These are phyloP conservation scores for Bidens hawaiensis DNA, from an alignment of 140 eudicot species.

Conservation along the genomic window DNA sequence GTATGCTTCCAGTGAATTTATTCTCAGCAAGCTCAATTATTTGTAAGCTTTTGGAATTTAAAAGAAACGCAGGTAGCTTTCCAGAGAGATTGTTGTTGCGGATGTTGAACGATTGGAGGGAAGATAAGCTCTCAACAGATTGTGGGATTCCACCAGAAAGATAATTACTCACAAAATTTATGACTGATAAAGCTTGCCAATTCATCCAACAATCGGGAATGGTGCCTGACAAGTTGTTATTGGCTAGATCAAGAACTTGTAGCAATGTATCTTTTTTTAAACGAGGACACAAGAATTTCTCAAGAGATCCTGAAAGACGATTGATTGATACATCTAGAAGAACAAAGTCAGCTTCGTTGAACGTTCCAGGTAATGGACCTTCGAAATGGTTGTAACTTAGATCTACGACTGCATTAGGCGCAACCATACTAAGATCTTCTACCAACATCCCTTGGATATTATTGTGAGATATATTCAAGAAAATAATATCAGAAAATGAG, in stretches of 20 bases:
- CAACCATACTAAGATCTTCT: slow-evolving; percentile 18
- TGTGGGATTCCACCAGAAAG: slow-evolving; percentile 26
- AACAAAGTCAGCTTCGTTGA: background rate
- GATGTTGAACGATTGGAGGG: slow-evolving; percentile 18
- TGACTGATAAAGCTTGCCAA: slow-evolving; percentile 18
- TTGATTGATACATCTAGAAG: slow-evolving; percentile 35
- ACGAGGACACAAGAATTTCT: slow-evolving; percentile 35
- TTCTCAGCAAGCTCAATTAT: slow-evolving; percentile 36
- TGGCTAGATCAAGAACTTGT: slow-evolving; percentile 31
- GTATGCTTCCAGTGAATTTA: slow-evolving; percentile 33
- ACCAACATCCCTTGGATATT: slow-evolving; percentile 20
- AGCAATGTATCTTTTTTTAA: background rate
- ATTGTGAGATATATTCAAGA: slow-evolving; percentile 42
- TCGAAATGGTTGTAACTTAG: slow-evolving; percentile 20
- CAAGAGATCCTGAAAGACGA: slow-evolving; percentile 34
- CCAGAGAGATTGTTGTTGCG: slow-evolving; percentile 35
- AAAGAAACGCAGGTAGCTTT: slow-evolving; percentile 17
- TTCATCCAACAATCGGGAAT: slow-evolving; percentile 51
- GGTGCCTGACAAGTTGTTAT: slow-evolving; percentile 34
- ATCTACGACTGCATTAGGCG: slow-evolving; percentile 31
- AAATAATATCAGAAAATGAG: background rate
- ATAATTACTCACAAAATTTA: slow-evolving; percentile 30
- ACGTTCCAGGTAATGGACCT: slow-evolving; percentile 29
- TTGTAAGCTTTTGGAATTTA: slow-evolving; percentile 26
- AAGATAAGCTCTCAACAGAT: slow-evolving; percentile 16